A percentile compares a stretch with the other conserved stretches of the same genome.
Evolutionary conservation across 805 yeast genomes (phyloP).

Genomic region (Metschnikowia orientalis): DNA sequence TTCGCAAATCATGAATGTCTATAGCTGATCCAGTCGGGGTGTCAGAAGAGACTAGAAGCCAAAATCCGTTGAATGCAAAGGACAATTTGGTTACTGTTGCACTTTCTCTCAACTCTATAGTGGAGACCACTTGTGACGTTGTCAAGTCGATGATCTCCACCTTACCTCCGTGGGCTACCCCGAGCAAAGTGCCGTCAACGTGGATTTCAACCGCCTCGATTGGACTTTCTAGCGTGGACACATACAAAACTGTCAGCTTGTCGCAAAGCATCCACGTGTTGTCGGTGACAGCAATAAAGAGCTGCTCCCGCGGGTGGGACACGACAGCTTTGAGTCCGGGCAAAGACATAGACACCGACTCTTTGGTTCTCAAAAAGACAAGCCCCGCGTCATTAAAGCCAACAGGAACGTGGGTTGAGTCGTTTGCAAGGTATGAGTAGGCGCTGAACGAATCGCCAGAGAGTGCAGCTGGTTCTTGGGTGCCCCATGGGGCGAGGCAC

Average conservation of each 20-base stretch:
- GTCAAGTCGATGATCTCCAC: slow-evolving; percentile 40
- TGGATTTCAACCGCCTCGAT: slow-evolving; percentile 32
- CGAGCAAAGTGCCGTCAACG: slow-evolving; percentile 47
- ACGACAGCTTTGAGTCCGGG: slow-evolving; percentile 4
- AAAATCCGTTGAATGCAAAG: slow-evolving; percentile 65
- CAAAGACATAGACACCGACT: not conserved
- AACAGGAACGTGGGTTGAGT: slow-evolving; percentile 6
- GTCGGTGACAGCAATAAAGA: slow-evolving; percentile 14
- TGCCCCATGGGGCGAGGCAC: not conserved
- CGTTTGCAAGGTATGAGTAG: not conserved
- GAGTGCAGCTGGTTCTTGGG: not conserved
- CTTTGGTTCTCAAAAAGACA: slow-evolving; percentile 2
- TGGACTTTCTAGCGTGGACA: slow-evolving; percentile 10
- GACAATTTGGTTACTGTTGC: slow-evolving; percentile 31
- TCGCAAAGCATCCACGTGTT: slow-evolving; percentile 10
- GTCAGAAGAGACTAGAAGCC: slow-evolving; percentile 40
- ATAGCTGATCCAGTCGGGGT: slow-evolving; percentile 18
- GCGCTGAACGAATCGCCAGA: not conserved
- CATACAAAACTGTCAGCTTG: slow-evolving; percentile 8
- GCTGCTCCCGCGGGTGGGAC: slow-evolving; percentile 15
- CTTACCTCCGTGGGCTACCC: slow-evolving; percentile 25
- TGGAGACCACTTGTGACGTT: slow-evolving; percentile 32
- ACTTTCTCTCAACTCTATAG: slow-evolving; percentile 16
- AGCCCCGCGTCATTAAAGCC: slow-evolving; percentile 9
- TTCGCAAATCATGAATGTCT: slow-evolving; percentile 49